phyloP scores from a whole-genome alignment of 345 rosid species.

The Pelargonium nanum region DNA sequence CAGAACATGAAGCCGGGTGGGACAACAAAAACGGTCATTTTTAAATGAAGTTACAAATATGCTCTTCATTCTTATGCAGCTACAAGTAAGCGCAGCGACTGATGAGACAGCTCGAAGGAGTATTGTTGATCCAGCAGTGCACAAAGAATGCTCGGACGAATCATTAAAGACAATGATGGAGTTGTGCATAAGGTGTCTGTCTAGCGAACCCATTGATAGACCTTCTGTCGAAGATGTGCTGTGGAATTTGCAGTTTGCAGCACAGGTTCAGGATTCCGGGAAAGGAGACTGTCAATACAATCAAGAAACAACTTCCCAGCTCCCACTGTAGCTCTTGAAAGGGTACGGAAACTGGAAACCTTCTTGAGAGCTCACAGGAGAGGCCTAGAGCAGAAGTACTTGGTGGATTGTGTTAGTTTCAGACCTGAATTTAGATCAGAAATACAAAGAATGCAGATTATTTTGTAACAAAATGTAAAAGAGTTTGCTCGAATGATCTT shows the following conservation, averaged over 20 bases:
- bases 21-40: background rate
- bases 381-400: background rate
- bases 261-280: slow-evolving; percentile 37
- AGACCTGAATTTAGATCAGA: background rate
- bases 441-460: background rate
- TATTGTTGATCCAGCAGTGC: slow-evolving; percentile 33
- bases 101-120: slow-evolving; percentile 34
- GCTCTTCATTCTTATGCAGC: slow-evolving; percentile 17
- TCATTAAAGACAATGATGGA: slow-evolving; percentile 42
- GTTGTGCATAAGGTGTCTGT: slow-evolving; percentile 35
- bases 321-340: background rate
- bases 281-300: slow-evolving; percentile 10
- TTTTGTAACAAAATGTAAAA: background rate
- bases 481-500: too few relatives aligned
- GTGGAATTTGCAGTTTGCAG: slow-evolving; percentile 58
- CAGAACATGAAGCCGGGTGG: too few relatives aligned
- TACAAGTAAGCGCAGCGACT: slow-evolving; percentile 28
- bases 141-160: slow-evolving; percentile 42
- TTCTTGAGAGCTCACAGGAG: too few relatives aligned
- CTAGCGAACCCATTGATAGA: slow-evolving; percentile 22
- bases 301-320: background rate
- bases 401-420: background rate
- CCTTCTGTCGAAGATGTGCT: slow-evolving; percentile 52
- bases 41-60: background rate
- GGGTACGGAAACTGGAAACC: too few relatives aligned